Evolutionary conservation across 306 rosid genomes (phyloP), one percentile per base, ranked within the genome.

Genomic region (Trifolium repens): DNA sequence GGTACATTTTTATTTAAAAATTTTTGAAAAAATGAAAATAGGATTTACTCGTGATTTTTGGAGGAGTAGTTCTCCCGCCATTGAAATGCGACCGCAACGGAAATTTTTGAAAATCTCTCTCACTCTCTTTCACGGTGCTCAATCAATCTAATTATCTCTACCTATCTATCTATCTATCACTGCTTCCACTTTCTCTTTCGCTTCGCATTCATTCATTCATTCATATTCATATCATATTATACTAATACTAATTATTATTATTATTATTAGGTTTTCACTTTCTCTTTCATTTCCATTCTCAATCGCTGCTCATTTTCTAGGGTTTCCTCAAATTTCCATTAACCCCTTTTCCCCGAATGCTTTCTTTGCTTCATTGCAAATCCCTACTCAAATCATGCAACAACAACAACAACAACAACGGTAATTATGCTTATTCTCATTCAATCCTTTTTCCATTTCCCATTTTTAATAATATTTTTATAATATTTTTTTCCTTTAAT

Each of bases 321-420:
- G 83, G 79, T 32, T 32, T 32, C 35, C 6, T 32, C 35, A 32
- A 32, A 4, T 66, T 73, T 79, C 49, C 53, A 39, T 27, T 57
- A 22, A 22, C 9, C 63, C 63, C 63, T 5, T 27, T 24, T 11
- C 34, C 19, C 24, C 27, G 69, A 63, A 63, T 63, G 69, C 49
- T 22, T 63, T 34, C 12, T 15, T 34, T 15, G 12, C 34, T 32
- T 30, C 67, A 34, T 34, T 63, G 3, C 69, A 63, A 22, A 63
- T 63, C 35, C n/a, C 14, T 62, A 62, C 68, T 62, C 39, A 12
- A 44, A 67, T 67, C 39, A 67, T 46, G 55, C 55, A 43, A 43
- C 71, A 67, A 43, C 71, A 67, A 43, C 55, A 43, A 43, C 55
- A 43, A 43, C 71, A 67, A 43, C 71, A 67, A 24, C 4, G 72